Base-by-base conservation (phyloP, 108 stramenopile genomes). In the Bacterosira constricta region DNA sequence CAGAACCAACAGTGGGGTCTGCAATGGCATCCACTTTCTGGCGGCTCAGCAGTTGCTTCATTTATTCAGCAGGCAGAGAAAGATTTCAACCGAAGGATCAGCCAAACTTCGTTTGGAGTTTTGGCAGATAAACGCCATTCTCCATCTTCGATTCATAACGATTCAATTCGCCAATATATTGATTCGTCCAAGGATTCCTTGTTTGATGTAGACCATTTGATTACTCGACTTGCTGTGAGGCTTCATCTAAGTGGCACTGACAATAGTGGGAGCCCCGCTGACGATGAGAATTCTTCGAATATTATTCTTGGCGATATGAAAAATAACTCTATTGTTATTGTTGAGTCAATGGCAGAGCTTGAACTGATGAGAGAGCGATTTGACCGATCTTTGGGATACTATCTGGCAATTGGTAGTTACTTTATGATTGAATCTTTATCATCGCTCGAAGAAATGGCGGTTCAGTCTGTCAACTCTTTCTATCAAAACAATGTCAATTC, bases 341-440 rank as follows among this genome's bases (percentile, higher is more conserved):
- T 90, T 13, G 89, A 90, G 32, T 72, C 90, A 17, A 59, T 86
- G 60, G 89, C 89, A 5, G 84, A 86, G 66, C 65, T 94, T 2
- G 73, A 85, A 47, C 71, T 91, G 57, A 90, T 91, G 89, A 77
- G 85, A 65, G 84, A 84, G 38, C 56, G 69, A 26, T 89, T 78
- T 58, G 86, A 91, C 29, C 56, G 70, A 12, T 86, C 89, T 23
- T 59, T 94, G 1, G 60, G 83, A 44, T 84, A 77, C 46, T 88
- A 82, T 73, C 56, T 94, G n/a, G 73, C 67, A 0, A 80, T 94
- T 25, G 93, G 90, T 9, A 41, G 76, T 67, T n/a, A 54, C 37
- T 69, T 67, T 72, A 86, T 63, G 32, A 55, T 21, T 41, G 34
- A 53, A 18, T 76, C 84, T 3, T 49, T 66, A 10, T 37, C 65